phyloP scores from a whole-genome alignment of 805 yeast species.

The Metschnikowia koreensis region DNA sequence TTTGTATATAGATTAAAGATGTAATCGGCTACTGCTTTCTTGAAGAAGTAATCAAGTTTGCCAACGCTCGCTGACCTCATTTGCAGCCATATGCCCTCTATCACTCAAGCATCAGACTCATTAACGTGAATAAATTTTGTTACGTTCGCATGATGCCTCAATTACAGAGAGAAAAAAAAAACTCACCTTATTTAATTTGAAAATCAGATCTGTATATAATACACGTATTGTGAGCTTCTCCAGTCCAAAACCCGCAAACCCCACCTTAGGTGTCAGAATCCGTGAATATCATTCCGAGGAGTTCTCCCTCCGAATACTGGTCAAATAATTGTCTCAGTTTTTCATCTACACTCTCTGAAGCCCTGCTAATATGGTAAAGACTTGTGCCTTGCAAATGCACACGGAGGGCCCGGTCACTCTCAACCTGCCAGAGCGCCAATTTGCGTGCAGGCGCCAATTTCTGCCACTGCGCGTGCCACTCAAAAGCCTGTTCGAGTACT shows the following conservation, averaged over 20 bases:
- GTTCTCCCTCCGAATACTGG: background rate
- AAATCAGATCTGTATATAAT: too few relatives aligned
- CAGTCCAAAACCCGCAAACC: background rate
- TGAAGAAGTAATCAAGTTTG: too few relatives aligned
- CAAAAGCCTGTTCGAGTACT: background rate
- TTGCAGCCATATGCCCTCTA: too few relatives aligned
- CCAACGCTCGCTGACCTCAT: too few relatives aligned
- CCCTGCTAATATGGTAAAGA: constrained; percentile 2
- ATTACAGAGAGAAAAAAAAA: too few relatives aligned
- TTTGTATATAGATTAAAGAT: too few relatives aligned
- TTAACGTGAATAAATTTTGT: too few relatives aligned
- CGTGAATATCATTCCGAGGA: background rate
- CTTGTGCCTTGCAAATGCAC: constrained; percentile 2
- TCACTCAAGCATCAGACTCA: too few relatives aligned
- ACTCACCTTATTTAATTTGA: too few relatives aligned
- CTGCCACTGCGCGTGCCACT: constrained; percentile 6
- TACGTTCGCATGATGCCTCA: too few relatives aligned
- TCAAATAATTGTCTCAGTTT: constrained; percentile 6
- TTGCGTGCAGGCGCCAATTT: background rate
- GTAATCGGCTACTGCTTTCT: too few relatives aligned
- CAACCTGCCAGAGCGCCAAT: constrained; percentile 3
- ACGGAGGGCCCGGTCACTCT: constrained; percentile 7
- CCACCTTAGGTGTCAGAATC: background rate
- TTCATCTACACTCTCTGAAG: background rate
- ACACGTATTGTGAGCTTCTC: background rate